Evolutionary conservation across 2,329 filamentous ascomycete genomes (phyloP).

Genomic region (Sclerotinia spermophila): DNA sequence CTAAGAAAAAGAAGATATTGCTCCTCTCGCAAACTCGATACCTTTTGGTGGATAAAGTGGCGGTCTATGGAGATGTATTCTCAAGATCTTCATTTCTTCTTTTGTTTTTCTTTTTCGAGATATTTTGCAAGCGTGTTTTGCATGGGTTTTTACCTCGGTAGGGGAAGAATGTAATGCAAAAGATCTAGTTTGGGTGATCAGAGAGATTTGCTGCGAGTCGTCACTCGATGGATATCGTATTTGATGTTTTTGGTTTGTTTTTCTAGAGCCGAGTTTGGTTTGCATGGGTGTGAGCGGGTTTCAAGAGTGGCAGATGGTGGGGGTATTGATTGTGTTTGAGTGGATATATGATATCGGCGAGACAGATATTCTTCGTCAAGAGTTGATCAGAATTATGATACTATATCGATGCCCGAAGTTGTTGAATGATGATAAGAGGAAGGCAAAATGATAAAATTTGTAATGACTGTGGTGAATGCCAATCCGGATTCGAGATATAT

Average conservation of each 20-base stretch:
- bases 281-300: neutral
- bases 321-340: neutral
- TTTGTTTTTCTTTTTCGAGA: neutral
- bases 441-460: neutral
- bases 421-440: neutral
- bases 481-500: neutral
- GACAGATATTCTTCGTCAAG: neutral
- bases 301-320: neutral
- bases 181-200: neutral
- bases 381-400: no score
- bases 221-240: neutral
- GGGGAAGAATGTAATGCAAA: accelerated
- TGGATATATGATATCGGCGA: neutral
- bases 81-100: neutral
- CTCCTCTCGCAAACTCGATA: neutral
- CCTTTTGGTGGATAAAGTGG: neutral
- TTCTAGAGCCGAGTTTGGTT: neutral
- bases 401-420: neutral
- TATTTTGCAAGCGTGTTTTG: neutral
- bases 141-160: no score
- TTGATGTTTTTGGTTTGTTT: neutral
- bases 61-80: neutral
- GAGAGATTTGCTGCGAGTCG: neutral
- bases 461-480: slow-evolving; percentile 31
- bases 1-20: neutral